Conservation (phyloP, 1,284 basidiomycete genomes). For the Mycena citricolor region DNA sequence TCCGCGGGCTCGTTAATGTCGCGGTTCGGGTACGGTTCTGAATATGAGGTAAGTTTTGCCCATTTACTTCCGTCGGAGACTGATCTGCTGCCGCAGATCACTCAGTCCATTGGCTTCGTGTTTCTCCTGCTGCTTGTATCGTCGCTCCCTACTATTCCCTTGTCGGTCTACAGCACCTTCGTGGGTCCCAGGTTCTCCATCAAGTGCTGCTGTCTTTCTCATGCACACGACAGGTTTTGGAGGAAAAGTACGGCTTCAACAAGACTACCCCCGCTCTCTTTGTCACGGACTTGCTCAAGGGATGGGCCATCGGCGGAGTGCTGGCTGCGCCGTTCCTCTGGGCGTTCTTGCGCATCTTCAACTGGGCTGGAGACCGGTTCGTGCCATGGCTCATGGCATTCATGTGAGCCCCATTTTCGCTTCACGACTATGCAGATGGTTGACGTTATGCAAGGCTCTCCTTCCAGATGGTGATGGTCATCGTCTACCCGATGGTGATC, state of each 20-base stretch:
- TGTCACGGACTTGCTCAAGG: conserved; percentile 78
- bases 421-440: background rate
- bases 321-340: conserved; percentile 90
- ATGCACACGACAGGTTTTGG: conserved; percentile 44
- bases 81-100: conserved; percentile 49
- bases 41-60: conserved; percentile 70
- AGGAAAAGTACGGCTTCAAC: conserved; percentile 97
- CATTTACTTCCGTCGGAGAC: no score
- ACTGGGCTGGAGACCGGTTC: conserved; percentile 89
- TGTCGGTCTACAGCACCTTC: conserved; percentile 86
- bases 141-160: conserved; percentile 68
- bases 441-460: conserved; percentile 51
- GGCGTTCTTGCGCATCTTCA: conserved; percentile 85
- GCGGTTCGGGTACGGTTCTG: conserved; percentile 58
- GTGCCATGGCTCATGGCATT: conserved; percentile 89
- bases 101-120: conserved; percentile 81
- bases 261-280: conserved; percentile 83
- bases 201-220: background rate
- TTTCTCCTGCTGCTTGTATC: conserved; percentile 68
- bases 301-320: conserved; percentile 69
- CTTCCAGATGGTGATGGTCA: conserved; percentile 84
- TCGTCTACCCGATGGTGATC: conserved; percentile 88
- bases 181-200: conserved; percentile 37
- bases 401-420: conserved; percentile 48
- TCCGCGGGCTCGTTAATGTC: conserved; percentile 51